Conservation (phyloP, 345 rosid genomes). For the Hevea brasiliensis region DNA sequence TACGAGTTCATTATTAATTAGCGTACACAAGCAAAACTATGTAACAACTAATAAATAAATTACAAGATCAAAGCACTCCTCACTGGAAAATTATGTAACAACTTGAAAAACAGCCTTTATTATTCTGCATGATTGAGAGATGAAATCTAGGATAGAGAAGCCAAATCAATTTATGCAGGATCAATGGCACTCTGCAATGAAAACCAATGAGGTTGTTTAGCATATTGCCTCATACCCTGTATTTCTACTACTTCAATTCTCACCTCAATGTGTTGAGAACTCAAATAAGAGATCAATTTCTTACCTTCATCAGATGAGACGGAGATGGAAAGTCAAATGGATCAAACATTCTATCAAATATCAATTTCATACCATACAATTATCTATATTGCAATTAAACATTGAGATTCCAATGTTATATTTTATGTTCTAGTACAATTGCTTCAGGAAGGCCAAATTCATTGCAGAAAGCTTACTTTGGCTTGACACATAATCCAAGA, state of each 20-base stretch:
- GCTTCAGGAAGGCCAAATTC: neutral
- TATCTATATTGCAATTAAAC: neutral
- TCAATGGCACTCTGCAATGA: conserved; percentile 88
- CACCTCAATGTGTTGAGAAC: neutral
- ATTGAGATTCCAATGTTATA: neutral
- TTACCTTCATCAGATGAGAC: conserved; percentile 97
- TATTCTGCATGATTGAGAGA: conserved; percentile 11
- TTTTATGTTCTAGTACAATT: neutral
- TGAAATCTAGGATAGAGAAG: conserved; percentile 1
- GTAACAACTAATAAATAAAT: conserved; percentile 18
- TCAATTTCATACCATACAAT: neutral
- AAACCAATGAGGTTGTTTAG: neutral
- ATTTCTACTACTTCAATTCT: neutral
- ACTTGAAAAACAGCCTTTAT: conserved; percentile 23
- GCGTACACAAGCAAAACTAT: too few relatives aligned
- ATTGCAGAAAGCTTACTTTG: neutral
- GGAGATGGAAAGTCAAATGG: conserved; percentile 58
- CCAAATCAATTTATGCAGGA: conserved; percentile 4
- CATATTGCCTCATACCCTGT: neutral
- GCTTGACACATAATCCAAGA: too few relatives aligned
- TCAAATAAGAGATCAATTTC: conserved; percentile 3
- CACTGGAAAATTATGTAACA: too few relatives aligned
- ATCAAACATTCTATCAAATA: neutral
- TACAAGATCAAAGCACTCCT: conserved; percentile 21
- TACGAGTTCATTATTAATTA: too few relatives aligned